Evolutionary conservation across 1,284 basidiomycete species (phyloP), one percentile per base, ranked within the genome.

Genomic region (Leccinum angustisporum): DNA sequence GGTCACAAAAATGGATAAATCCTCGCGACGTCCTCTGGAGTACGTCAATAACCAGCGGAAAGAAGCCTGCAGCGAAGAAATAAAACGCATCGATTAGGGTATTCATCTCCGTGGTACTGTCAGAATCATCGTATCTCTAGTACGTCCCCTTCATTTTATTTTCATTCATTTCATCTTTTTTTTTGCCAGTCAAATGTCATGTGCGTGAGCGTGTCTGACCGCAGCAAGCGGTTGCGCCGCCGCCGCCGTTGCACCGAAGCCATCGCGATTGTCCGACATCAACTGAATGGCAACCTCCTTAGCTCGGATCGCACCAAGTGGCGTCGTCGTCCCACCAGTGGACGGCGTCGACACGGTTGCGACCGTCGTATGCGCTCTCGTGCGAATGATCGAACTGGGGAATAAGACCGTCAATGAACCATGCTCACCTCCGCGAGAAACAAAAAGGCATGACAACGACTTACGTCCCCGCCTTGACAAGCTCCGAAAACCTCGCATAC

Each of bases 401-500:
- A 30, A 25, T 10, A 10, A 56, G 18, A 18, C 5, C 33, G 51
- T 70, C 55, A 70, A 55, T 36, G 9, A 60, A 18, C 16, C 46
- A 14, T 46, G 16, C 14, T 5, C 16, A 38, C 38, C 38, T 38
- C 38, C 16, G 4, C 34, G 33, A 33, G 60, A 71, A 67, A 43
- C 34, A 14, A 34, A 55, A 31, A 38, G n/a, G 43, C 56, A 50
- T 61, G 43, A 50, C 56, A 56, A 63, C 60, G 16, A 74, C 79
- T 62, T 69, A 80, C 72, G 81, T 83, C 65, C 82, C 82, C 48
- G 70, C 70, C 54, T 71, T 75, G 56, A 84, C 78, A 38, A 83
- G 71, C 55, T 83, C 81, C 48, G 67, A 74, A 55, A 83, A 68
- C 59, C 77, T 69, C 18, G 72, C 48, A 34, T 83, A 77, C 62